Conservation (phyloP, 2,329 filamentous ascomycete species). For the Neophaeococcomyces aloes region DNA sequence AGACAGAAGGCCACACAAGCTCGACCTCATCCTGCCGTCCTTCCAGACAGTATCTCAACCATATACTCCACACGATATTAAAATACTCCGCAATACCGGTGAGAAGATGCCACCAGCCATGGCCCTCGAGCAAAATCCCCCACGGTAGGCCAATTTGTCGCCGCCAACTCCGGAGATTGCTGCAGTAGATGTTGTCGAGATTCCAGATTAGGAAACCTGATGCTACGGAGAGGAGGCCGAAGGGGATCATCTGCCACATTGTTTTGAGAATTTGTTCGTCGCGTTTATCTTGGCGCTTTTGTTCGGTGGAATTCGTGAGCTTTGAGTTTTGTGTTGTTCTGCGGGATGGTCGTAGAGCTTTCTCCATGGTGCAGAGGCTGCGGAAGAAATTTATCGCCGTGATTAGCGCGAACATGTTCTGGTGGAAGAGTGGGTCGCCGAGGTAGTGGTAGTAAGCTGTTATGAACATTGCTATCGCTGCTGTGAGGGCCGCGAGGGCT, state of each 20-base stretch:
- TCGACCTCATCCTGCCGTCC: conserved; percentile 59
- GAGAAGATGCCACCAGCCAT: conserved; percentile 70
- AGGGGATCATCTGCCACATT: conserved; percentile 46
- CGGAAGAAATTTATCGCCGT: conserved; percentile 60
- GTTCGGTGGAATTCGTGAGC: conserved; percentile 34
- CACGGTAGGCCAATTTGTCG: conserved; percentile 63
- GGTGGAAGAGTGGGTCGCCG: conserved; percentile 74
- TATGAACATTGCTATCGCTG: conserved; percentile 48
- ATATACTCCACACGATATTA: conserved; percentile 73
- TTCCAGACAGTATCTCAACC: conserved; percentile 68
- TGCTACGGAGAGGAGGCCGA: conserved; percentile 59
- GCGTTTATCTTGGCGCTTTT: conserved; percentile 41
- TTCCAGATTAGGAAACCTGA: conserved; percentile 59
- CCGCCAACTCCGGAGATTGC: conserved; percentile 53
- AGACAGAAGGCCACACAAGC: conserved; percentile 55
- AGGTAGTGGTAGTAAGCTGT: conserved; percentile 72
- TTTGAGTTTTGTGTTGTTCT: conserved; percentile 36
- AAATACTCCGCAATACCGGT: conserved; percentile 73
- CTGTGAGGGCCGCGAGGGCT: conserved; percentile 51
- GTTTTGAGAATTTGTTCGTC: conserved; percentile 45
- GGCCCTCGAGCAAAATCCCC: conserved; percentile 64
- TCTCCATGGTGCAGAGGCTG: conserved; percentile 66
- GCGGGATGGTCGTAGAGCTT: conserved; percentile 49
- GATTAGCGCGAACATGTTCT: conserved; percentile 62
- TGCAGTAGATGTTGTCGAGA: conserved; percentile 68